Percentiles rank a stretch among this genome's conserved stretches.
These are phyloP conservation scores for Phialemoniopsis sp. DNA, from an alignment of 2,329 filamentous ascomycete species.

Conservation along the genomic window DNA sequence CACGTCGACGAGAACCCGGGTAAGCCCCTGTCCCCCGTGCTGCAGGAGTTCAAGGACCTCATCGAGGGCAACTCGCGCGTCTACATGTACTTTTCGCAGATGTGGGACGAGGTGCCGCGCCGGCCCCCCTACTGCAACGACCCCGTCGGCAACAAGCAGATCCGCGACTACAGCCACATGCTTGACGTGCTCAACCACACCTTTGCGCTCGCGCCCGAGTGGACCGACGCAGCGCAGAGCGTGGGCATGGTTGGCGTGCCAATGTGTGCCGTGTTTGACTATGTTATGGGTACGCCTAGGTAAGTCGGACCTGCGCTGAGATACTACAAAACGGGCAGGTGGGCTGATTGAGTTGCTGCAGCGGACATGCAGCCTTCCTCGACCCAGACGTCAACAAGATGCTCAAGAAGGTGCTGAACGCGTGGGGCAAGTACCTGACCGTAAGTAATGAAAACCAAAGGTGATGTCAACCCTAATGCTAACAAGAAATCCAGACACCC, in stretches of 20 bases:
- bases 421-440: conserved; percentile 51
- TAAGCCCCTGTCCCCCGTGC: conserved; percentile 50
- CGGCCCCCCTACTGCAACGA: conserved; percentile 58
- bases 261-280: conserved; percentile 49
- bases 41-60: conserved; percentile 60
- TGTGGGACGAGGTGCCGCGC: conserved; percentile 64
- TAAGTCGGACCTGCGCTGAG: conserved; percentile 7
- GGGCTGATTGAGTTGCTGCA: conserved; percentile 6
- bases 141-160: conserved; percentile 57
- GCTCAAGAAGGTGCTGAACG: conserved; percentile 50
- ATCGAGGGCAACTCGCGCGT: conserved; percentile 62
- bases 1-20: conserved; percentile 46
- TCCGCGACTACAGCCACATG: conserved; percentile 65
- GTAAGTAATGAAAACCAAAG: conserved; percentile 18
- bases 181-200: conserved; percentile 61
- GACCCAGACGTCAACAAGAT: conserved; percentile 50
- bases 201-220: conserved; percentile 44
- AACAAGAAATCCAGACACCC: conserved; percentile 29
- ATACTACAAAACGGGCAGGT: too few species aligned
- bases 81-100: conserved; percentile 62
- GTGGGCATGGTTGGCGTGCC: conserved; percentile 52
- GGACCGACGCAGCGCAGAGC: conserved; percentile 46
- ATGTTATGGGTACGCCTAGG: conserved; percentile 52
- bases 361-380: conserved; percentile 49
- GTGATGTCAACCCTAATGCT: neutral